These are phyloP conservation scores for Colletotrichum abscissum DNA, from an alignment of 2,329 filamentous ascomycete genomes.

Conservation along the genomic window DNA sequence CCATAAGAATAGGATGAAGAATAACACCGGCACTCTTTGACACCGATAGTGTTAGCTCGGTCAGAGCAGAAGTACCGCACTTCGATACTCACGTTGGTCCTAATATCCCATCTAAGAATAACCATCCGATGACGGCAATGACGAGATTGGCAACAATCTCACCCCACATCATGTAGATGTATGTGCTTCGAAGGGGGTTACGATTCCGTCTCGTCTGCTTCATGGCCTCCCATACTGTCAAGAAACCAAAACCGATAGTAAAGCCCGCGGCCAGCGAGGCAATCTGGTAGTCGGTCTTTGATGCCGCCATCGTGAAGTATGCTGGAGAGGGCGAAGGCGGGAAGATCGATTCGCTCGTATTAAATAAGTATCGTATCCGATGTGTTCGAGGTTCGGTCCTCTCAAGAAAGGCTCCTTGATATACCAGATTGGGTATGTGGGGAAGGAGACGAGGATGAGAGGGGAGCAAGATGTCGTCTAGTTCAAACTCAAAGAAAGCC, in stretches of 20 bases:
- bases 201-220: constrained; percentile 54
- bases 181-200: constrained; percentile 47
- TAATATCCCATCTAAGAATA: constrained; percentile 51
- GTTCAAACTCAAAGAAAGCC: background rate
- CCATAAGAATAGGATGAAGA: constrained; percentile 54
- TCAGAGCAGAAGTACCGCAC: too few relatives aligned
- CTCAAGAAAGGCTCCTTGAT: background rate
- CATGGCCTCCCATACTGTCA: constrained; percentile 52
- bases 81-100: constrained; percentile 41
- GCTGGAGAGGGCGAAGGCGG: too few relatives aligned
- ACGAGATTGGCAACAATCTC: constrained; percentile 52
- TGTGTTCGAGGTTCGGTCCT: background rate
- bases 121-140: constrained; percentile 52
- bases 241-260: constrained; percentile 54
- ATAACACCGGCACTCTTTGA: constrained; percentile 44
- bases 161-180: constrained; percentile 59
- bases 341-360: background rate
- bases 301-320: constrained; percentile 25
- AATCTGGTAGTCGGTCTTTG: constrained; percentile 42
- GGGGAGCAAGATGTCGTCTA: background rate
- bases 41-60: background rate
- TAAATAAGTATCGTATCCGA: background rate
- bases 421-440: background rate
- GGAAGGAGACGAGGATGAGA: background rate
- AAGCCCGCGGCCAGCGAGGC: constrained; percentile 46